These are phyloP conservation scores for Symbiodinium pilosum DNA, from an alignment of 73 alveolate species.

Conservation along the genomic window DNA sequence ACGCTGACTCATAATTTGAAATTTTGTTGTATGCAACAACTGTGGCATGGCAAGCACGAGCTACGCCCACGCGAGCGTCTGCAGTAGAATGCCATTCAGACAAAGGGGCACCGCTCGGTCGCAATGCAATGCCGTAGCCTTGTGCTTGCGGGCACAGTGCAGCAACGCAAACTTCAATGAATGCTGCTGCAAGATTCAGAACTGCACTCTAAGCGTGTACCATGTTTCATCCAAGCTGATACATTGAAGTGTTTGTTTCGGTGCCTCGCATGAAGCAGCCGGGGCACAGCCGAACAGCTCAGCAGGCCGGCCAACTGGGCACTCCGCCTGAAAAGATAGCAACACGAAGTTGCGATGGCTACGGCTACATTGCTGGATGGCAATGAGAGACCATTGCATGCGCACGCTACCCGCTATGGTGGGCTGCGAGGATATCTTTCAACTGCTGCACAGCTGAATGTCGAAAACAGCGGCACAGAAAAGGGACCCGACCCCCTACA, in stretches of 20 bases:
- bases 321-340: background rate
- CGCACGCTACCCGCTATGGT: too few relatives aligned
- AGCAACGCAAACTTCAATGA: background rate
- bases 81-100: background rate
- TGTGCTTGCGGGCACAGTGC: background rate
- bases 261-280: background rate
- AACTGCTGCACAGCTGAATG: background rate
- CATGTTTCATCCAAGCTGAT: too few relatives aligned
- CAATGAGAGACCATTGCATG: too few relatives aligned
- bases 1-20: too few relatives aligned
- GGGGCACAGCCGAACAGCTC: background rate
- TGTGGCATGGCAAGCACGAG: too few relatives aligned
- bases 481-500: background rate
- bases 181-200: too few relatives aligned
- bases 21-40: too few relatives aligned
- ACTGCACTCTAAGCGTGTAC: too few relatives aligned
- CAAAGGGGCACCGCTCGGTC: background rate
- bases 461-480: background rate
- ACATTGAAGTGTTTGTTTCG: too few relatives aligned
- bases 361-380: too few relatives aligned
- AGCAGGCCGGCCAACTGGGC: conserved; percentile 6
- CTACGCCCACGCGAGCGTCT: background rate
- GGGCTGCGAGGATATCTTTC: too few relatives aligned
- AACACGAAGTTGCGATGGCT: too few relatives aligned
- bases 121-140: background rate